Evolutionary conservation across 441 rosid species (phyloP), one percentile per base, ranked within the genome.

Genomic region (Kokia cookei): DNA sequence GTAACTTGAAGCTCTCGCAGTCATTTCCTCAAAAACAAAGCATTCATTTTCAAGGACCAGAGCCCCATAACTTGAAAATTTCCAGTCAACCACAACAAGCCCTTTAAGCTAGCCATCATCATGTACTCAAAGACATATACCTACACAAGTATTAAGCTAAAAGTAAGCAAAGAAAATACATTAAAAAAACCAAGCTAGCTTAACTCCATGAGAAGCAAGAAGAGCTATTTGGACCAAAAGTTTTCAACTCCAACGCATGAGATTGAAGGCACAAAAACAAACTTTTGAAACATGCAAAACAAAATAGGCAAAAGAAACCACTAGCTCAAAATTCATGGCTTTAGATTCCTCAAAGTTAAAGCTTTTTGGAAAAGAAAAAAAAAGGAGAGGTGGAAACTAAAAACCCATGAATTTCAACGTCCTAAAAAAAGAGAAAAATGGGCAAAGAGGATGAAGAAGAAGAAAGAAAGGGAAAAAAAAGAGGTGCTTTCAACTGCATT

Each of bases 1-100:
- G 9, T 22, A 75, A 81, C 71, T 75, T 81, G 73, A 77, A 78
- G 81, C 78, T 65, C 78, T 65, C 55, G 72, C 51, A 77, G 82
- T 75, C 75, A 70, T 54, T 71, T 75, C 67, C 76, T 69, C 68
- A 64, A 60, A 72, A 66, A 80, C 53, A 74, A 27, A 72, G 65
- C 65, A 71, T 75, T 77, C 74, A 87, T 74, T 78, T 72, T 63
- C 68, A 66, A 64, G 13, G 55, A 55, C 10, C 75, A 60, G 62
- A 78, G 61, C 50, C 48, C 60, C 60, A 71, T 68, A 69, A 73
- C 35, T 59, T 65, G 26, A 68, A 65, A 79, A 75, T 8, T 48
- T 66, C 72, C 73, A 74, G 42, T 65, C 67, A 75, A 71, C 65
- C 35, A 15, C 32, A 54, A n/a, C 53, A 75, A 64, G 29, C 14